These are phyloP conservation scores for Aegilops longissima DNA, from an alignment of 176 grass and related monocot genomes.

Conservation along the genomic window DNA sequence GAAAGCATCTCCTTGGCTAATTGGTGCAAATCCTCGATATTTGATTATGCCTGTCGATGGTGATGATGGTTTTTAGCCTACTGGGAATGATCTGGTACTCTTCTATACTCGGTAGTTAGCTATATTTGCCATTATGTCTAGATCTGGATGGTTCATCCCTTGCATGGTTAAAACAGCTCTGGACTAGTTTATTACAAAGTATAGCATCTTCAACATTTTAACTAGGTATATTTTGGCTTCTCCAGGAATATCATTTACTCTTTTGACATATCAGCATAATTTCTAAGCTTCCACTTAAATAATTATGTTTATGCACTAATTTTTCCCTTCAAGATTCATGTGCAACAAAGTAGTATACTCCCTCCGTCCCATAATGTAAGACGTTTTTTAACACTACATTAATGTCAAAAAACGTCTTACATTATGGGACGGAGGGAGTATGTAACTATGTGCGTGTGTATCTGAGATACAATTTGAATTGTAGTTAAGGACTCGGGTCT, in stretches of 20 bases:
- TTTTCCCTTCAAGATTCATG: neutral
- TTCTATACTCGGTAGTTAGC: conserved; percentile 1
- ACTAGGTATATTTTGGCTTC: neutral
- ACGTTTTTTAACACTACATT: too few relatives aligned
- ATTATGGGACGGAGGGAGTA: too few relatives aligned
- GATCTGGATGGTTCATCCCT: conserved; percentile 20
- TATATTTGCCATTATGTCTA: conserved; percentile 10
- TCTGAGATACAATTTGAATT: neutral
- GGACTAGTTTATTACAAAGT: conserved; percentile 15
- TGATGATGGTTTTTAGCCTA: conserved; percentile 93
- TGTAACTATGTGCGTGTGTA: neutral
- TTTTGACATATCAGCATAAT: neutral
- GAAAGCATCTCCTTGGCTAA: conserved; percentile 88
- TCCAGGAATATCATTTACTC: neutral
- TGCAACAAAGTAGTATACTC: neutral
- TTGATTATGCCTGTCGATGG: conserved; percentile 83
- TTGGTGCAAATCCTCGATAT: conserved; percentile 85
- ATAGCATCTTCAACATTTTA: neutral
- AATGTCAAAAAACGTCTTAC: too few relatives aligned
- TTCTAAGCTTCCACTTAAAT: neutral
- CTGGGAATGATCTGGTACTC: conserved; percentile 91
- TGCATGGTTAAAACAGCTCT: conserved; percentile 23
- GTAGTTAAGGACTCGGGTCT: neutral
- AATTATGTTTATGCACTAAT: neutral
- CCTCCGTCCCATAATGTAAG: too few relatives aligned